A percentile compares a stretch with the other conserved stretches of the same genome.
Evolutionary conservation across 805 yeast species (phyloP).

Genomic region (Cyberlindnera nakhonratchasimensis): DNA sequence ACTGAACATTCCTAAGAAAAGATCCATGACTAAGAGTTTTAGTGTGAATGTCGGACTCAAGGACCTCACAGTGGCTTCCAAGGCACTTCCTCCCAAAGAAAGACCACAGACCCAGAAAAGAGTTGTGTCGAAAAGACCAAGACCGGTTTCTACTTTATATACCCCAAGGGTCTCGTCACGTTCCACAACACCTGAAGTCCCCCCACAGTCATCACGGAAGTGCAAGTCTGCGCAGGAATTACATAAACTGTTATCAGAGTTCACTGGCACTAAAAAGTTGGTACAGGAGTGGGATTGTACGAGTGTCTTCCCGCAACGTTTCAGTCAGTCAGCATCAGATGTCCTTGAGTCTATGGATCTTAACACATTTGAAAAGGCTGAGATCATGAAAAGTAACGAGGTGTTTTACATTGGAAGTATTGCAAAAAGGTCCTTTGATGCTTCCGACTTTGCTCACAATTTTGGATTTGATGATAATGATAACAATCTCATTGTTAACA

Average conservation of each 20-base stretch:
- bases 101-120: background rate
- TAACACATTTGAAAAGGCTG: constrained; percentile 58
- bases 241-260: constrained; percentile 7
- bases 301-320: background rate
- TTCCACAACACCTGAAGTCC: constrained; percentile 5
- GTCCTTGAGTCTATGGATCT: constrained; percentile 25
- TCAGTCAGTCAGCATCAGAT: constrained; percentile 2
- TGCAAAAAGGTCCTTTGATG: constrained; percentile 5
- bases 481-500: constrained; percentile 54
- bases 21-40: constrained; percentile 21
- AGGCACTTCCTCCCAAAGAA: background rate
- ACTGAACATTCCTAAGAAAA: constrained; percentile 16
- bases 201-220: constrained; percentile 1
- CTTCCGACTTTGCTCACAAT: constrained; percentile 13
- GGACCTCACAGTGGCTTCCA: constrained; percentile 13
- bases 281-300: constrained; percentile 9
- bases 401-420: constrained; percentile 48
- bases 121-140: constrained; percentile 2
- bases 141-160: constrained; percentile 6
- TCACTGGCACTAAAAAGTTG: constrained; percentile 15
- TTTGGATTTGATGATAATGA: constrained; percentile 69
- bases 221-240: constrained; percentile 13
- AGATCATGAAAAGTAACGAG: constrained; percentile 45
- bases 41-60: constrained; percentile 20
- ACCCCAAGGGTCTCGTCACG: constrained; percentile 8